Evolutionary conservation across 1,284 basidiomycete genomes (phyloP).

Genomic region (Ustilago hordei): DNA sequence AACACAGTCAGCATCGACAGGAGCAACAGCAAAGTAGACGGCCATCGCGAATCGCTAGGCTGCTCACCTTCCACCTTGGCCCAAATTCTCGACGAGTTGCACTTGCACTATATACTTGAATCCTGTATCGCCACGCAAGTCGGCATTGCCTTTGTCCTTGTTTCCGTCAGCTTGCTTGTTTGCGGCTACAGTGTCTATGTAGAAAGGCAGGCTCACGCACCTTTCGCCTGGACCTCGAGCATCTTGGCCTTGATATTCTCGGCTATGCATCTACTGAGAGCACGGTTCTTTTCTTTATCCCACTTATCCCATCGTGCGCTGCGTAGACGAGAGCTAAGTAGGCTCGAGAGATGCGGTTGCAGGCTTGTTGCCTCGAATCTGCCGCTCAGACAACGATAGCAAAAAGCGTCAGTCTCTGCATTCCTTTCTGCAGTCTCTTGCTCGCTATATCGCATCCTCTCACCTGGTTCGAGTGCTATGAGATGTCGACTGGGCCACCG

Average conservation of each 20-base stretch:
- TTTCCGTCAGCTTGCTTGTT: not conserved
- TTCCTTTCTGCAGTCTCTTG: too few species aligned
- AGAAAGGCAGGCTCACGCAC: slow-evolving; percentile 8
- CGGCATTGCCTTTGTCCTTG: not conserved
- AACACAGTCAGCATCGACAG: too few species aligned
- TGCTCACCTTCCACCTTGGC: slow-evolving; percentile 58
- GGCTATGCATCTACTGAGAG: slow-evolving; percentile 46
- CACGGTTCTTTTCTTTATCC: slow-evolving; percentile 49
- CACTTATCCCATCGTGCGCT: slow-evolving; percentile 46
- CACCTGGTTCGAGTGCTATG: slow-evolving; percentile 27
- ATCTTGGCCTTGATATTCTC: slow-evolving; percentile 52
- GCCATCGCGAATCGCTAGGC: not conserved
- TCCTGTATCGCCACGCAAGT: slow-evolving; percentile 14
- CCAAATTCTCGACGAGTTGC: slow-evolving; percentile 59
- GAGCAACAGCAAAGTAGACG: too few species aligned
- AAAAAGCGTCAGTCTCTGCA: not conserved
- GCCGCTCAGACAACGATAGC: not conserved
- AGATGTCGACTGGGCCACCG: slow-evolving; percentile 10
- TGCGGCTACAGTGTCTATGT: not conserved
- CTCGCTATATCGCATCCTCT: not conserved
- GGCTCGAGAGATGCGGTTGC: slow-evolving; percentile 30
- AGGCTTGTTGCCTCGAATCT: slow-evolving; percentile 49
- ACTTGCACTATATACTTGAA: slow-evolving; percentile 63
- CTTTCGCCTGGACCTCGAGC: slow-evolving; percentile 56
- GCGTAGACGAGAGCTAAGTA: slow-evolving; percentile 22